These are phyloP conservation scores for Fusarium guadeloupense DNA, from an alignment of 2,329 filamentous ascomycete genomes.

Conservation along the genomic window DNA sequence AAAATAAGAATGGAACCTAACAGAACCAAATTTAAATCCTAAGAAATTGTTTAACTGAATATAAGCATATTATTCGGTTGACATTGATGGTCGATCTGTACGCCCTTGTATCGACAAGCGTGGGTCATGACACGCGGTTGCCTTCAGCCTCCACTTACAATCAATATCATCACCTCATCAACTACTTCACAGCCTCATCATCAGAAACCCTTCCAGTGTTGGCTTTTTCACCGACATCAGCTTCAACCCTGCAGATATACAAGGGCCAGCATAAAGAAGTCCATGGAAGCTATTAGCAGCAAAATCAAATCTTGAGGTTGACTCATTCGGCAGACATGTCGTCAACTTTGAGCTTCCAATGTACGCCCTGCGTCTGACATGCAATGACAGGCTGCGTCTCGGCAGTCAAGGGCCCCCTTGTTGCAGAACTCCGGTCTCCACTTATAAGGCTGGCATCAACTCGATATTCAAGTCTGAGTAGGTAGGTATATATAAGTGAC, in stretches of 20 bases:
- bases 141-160: neutral
- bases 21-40: too few species aligned
- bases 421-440: constrained; percentile 15
- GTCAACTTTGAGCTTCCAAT: neutral
- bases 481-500: constrained; percentile 19
- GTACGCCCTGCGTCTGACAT: constrained; percentile 38
- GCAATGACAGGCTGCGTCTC: neutral
- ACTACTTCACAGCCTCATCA: neutral
- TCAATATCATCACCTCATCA: neutral
- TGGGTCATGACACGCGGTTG: constrained; percentile 6
- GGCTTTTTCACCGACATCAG: too few species aligned
- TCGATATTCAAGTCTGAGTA: neutral
- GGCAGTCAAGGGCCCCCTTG: neutral
- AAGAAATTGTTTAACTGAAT: neutral
- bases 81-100: constrained; percentile 2
- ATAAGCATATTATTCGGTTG: neutral
- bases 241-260: neutral
- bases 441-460: constrained; percentile 28
- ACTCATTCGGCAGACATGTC: constrained; percentile 14
- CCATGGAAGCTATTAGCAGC: neutral
- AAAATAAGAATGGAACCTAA: neutral
- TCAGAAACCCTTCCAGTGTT: neutral
- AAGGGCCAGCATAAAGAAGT: neutral
- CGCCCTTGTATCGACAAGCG: constrained; percentile 39
- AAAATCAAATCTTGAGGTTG: constrained; percentile 4